Base-by-base conservation (phyloP, 2,329 filamentous ascomycete species). In the Trichoderma citrinoviride region DNA sequence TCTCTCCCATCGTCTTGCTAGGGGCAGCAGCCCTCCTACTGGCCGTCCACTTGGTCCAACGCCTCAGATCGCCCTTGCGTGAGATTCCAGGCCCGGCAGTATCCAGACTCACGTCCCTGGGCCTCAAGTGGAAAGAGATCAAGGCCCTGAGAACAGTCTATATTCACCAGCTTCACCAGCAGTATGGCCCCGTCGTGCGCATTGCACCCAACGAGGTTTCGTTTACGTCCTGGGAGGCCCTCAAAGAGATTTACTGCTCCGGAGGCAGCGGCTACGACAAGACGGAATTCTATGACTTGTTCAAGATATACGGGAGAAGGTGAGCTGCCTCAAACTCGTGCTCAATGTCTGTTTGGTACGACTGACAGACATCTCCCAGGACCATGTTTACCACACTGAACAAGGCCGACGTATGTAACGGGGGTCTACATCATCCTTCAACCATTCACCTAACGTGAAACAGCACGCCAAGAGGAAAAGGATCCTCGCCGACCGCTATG, bases 231-330 rank as follows among this genome's bases (percentile, higher is more conserved):
- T 74, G 78, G 8, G 77, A 80, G 8, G 86, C 83, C 0, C 74
- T 88, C 60, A 88, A 85, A 71, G 84, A 87, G 74, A 88, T 88
- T 52, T 90, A 89, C 73, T 81, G 82, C 68, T 83, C 83, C 0
- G 82, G 82, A 0, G 86, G 86, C 4, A 87, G 85, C 70, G 86
- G 86, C 25, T 89, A 85, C 71, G 85, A 89, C 71, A 89, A 88
- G 77, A 87, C 85, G 0, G 82, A 85, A 64, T 88, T 88, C 68
- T 89, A 89, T 70, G 76, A 86, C 67, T 73, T 89, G 19, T 89
- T 89, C 67, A 82, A 72, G 64, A 78, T 87, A 3, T 88, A 85
- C 68, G 83, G 81, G 12, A 80, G 81, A 66, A 82, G 83, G 83
- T 84, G 72, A 64, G n/a, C n/a, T n/a, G n/a, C n/a, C n/a, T n/a